Evolutionary conservation across 2,329 filamentous ascomycete genomes (phyloP).

Genomic region (Sarocladiaceae sp.): DNA sequence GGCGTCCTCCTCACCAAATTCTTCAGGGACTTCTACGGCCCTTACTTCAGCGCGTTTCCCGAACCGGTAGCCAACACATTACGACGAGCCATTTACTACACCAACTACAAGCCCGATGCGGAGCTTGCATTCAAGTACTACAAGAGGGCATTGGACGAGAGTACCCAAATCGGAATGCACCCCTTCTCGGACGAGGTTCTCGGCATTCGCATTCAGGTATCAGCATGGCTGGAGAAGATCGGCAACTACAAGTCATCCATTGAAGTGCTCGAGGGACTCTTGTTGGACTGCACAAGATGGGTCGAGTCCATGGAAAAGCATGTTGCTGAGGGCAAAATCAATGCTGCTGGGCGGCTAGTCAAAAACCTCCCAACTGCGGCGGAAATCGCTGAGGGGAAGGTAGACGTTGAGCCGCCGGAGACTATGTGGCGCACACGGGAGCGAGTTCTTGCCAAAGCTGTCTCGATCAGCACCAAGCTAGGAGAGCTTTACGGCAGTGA

Average conservation of each 20-base stretch:
- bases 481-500: slow-evolving; percentile 77
- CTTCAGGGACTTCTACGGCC: slow-evolving; percentile 51
- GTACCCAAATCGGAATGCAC: slow-evolving; percentile 72
- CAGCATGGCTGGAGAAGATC: slow-evolving; percentile 74
- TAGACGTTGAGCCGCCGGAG: slow-evolving; percentile 30
- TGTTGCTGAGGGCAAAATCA: slow-evolving; percentile 41
- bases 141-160: slow-evolving; percentile 70
- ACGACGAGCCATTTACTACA: slow-evolving; percentile 82
- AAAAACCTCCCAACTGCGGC: background rate
- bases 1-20: slow-evolving; percentile 36
- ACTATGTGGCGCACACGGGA: slow-evolving; percentile 56
- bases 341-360: slow-evolving; percentile 30
- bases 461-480: slow-evolving; percentile 77
- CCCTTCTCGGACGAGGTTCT: slow-evolving; percentile 88
- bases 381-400: slow-evolving; percentile 4
- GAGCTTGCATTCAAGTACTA: slow-evolving; percentile 80
- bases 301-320: slow-evolving; percentile 49
- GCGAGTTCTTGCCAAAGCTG: slow-evolving; percentile 66
- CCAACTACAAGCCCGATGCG: slow-evolving; percentile 70
- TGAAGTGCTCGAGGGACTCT: slow-evolving; percentile 73
- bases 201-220: slow-evolving; percentile 80
- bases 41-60: slow-evolving; percentile 56
- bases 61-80: slow-evolving; percentile 72
- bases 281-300: slow-evolving; percentile 62
- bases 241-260: slow-evolving; percentile 66